Evolutionary conservation across 2,329 filamentous ascomycete genomes (phyloP), one percentile per base, ranked within the genome.

Genomic region (Tolypocladium sp.): DNA sequence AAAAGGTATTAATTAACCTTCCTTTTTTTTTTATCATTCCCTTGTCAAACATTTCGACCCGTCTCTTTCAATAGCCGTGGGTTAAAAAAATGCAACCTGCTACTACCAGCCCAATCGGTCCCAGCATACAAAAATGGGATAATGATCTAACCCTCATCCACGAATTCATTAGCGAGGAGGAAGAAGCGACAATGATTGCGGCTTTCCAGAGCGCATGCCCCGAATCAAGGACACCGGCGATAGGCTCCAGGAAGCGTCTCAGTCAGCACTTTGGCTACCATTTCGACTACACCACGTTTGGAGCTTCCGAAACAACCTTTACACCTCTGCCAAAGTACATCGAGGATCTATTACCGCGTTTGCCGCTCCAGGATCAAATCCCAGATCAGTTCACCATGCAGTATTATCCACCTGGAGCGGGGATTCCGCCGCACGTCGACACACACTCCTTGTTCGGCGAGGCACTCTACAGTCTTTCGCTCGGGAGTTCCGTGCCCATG

Each of bases 381-480:
- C 81, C 81, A 0, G 81, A 84, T 57, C 83, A 85, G 66, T 81
- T 85, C 63, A 85, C 82, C 63, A 70, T 84, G 20, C 82, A 85
- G 69, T 79, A 84, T 66, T 86, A 86, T 65, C 79, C 83, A 0
- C 82, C 82, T 0, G 83, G 83, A 7, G 73, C 79, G 0, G 83
- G 83, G 2, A 86, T 86, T 63, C 83, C 83, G 12, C 83, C 83
- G 0, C 83, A 86, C 64, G 82, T 82, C 57, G 83, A 86, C 69
- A 83, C 82, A 3, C 83, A 85, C 68, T 55, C 41, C 17, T 25
- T 58, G 12, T 60, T 46, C 35, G 59, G 53, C 59, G 54, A 60
- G 57, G 42, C 56, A 30, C 51, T 60, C 15, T 60, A 60, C 25
- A 52, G 44, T n/a, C 57, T 60, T 3, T 60, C 59, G 17, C 27